Conservation (phyloP, 2,329 filamentous ascomycete genomes). For the Pseudohalonectria lignicola region DNA sequence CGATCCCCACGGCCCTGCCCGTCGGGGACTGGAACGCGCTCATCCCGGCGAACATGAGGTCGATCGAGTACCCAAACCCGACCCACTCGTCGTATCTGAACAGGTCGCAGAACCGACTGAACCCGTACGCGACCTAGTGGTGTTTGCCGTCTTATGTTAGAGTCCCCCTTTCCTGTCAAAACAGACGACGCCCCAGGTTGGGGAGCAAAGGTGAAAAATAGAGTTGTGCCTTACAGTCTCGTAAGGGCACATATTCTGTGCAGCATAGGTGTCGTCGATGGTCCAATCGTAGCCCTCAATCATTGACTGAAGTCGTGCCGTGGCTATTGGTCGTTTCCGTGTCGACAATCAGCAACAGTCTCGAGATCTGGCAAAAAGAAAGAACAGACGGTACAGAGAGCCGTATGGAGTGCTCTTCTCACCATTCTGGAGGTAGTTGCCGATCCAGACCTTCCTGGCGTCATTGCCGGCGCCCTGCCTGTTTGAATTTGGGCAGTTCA, state of each 20-base stretch:
- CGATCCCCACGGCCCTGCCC: constrained; percentile 62
- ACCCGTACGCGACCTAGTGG: constrained; percentile 59
- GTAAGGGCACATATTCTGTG: constrained; percentile 65
- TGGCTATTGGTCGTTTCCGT: too few relatives aligned
- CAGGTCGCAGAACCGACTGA: constrained; percentile 61
- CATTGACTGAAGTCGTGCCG: constrained; percentile 44
- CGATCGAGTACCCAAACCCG: constrained; percentile 59
- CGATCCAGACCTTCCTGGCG: constrained; percentile 47
- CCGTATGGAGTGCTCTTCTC: constrained; percentile 7
- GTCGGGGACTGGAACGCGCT: constrained; percentile 53
- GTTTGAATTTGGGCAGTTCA: constrained; percentile 53
- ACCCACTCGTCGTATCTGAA: constrained; percentile 69
- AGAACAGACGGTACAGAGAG: background rate
- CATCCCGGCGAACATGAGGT: constrained; percentile 52
- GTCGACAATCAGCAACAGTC: too few relatives aligned
- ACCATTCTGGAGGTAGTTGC: constrained; percentile 53
- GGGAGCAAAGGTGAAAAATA: too few relatives aligned
- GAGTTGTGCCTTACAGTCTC: constrained; percentile 40
- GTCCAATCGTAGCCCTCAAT: constrained; percentile 53
- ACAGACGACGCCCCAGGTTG: too few relatives aligned
- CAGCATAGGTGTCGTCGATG: constrained; percentile 50
- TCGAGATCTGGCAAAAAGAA: too few relatives aligned
- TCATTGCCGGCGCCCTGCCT: constrained; percentile 38
- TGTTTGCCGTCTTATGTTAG: constrained; percentile 3
- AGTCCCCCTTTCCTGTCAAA: background rate